Base-by-base conservation (phyloP, 1,284 basidiomycete species). In the Cerrena zonata region DNA sequence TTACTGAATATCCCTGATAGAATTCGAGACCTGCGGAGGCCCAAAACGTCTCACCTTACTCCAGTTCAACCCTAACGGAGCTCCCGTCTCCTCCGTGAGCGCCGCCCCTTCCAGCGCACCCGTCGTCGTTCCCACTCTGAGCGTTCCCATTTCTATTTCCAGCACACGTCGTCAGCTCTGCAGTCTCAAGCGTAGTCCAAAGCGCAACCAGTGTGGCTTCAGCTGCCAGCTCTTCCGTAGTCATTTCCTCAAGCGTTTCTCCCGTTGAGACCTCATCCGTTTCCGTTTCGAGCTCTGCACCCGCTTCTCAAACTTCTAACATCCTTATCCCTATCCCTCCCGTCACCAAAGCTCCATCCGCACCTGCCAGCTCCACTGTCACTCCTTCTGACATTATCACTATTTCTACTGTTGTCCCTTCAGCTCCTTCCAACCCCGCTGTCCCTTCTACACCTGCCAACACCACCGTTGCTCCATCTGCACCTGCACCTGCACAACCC, bases 1-100 rank as follows among this genome's bases (percentile, higher is more conserved):
- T 25, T 34, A 30, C 42, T 18, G 25, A 34, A 27, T 41, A 34
- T 48, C 34, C 27, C 37, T 26, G 2, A 48, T 50, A 37, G 41
- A 43, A 24, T 56, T 52, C 51, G 56, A 59, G 55, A 59, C 59
- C 30, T 65, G 63, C 53, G 63, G 63, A 47, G 63, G 63, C 13
- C 59, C 63, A 2, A 56, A 57, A 42, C 53, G 58, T 45, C 54
- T 65, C 22, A 54, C 59, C 22, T 53, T 63, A 24, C 44, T 64
- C 44, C 7, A 7, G 7, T 57, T 51, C 53, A 53, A 54, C 47
- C 55, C 53, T 27, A 55, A 51, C 42, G 51, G 34, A 23, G 41
- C 50, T 25, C 53, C 43, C 37, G 13, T 51, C 39, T 26, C 53
- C 7, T 46, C 54, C 23, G 24, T 34, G 53, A 18, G 47, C 53